A percentile compares a stretch with the other conserved stretches of the same genome.
phyloP scores from a whole-genome alignment of 2,329 filamentous ascomycete genomes.

The Microcera coccophila region DNA sequence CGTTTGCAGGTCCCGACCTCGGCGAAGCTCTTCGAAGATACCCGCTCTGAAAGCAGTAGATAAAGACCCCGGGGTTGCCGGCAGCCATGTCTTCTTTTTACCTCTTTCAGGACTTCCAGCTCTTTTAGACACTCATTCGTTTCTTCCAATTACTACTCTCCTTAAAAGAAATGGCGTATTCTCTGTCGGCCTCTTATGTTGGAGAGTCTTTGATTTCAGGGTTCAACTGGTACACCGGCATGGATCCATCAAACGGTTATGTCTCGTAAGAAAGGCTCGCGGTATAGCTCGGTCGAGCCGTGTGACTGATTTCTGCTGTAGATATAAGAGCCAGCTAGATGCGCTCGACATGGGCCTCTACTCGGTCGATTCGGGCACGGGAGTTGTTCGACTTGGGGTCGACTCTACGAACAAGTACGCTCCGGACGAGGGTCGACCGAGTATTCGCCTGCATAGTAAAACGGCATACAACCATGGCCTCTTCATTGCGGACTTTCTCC shows the following conservation, averaged over 20 bases:
- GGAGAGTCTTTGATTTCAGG: conserved; percentile 42
- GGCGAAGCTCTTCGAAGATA: conserved; percentile 16
- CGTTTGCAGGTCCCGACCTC: conserved; percentile 17
- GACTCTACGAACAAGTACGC: conserved; percentile 39
- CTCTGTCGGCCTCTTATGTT: conserved; percentile 40
- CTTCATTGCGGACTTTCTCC: conserved; percentile 66
- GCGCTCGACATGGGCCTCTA: conserved; percentile 40
- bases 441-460: conserved; percentile 64
- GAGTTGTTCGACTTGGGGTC: conserved; percentile 45
- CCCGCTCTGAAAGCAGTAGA: conserved; percentile 3
- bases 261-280: conserved; percentile 53
- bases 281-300: conserved; percentile 6
- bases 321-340: conserved; percentile 42
- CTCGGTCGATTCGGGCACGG: conserved; percentile 37
- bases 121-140: conserved; percentile 2
- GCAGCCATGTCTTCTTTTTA: conserved; percentile 6
- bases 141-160: conserved; percentile 9
- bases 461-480: conserved; percentile 61
- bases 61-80: conserved; percentile 18
- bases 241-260: conserved; percentile 64
- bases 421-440: conserved; percentile 45
- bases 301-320: conserved; percentile 14
- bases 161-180: conserved; percentile 35
- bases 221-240: conserved; percentile 48
- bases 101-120: background rate